Evolutionary conservation across 768 basidiomycete genomes (phyloP).

Genomic region (Termitomyces sp.): DNA sequence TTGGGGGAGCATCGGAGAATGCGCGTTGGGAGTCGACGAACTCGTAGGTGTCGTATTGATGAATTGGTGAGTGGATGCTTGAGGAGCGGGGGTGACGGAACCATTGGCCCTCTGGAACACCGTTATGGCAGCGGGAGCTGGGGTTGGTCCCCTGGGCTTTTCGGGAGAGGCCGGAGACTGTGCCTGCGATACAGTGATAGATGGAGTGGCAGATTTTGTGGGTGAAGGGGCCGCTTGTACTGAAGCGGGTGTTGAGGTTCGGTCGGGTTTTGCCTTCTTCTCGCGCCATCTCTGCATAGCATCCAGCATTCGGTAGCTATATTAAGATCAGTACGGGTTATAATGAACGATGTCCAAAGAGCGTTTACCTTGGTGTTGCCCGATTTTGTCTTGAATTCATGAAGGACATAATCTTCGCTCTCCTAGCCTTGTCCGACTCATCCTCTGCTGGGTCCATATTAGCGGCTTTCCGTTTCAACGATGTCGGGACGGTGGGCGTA

Average conservation of each 20-base stretch:
- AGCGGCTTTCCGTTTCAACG: constrained; percentile 73
- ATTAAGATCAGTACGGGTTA: not conserved
- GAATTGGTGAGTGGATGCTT: constrained; percentile 25
- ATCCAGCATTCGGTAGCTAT: constrained; percentile 58
- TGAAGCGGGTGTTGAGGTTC: constrained; percentile 14
- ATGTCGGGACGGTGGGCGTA: constrained; percentile 63
- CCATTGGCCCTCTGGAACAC: constrained; percentile 23
- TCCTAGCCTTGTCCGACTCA: constrained; percentile 66
- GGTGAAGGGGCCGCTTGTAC: constrained; percentile 17
- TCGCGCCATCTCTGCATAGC: constrained; percentile 27
- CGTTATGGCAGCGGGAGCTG: constrained; percentile 20
- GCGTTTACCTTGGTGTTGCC: constrained; percentile 43
- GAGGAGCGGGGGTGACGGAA: constrained; percentile 28
- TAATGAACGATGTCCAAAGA: constrained; percentile 1
- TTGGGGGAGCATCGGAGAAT: constrained; percentile 30
- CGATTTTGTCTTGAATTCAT: constrained; percentile 60
- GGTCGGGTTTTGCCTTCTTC: constrained; percentile 20
- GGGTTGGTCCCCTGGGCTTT: constrained; percentile 21
- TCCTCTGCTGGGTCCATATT: constrained; percentile 70
- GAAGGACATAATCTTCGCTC: constrained; percentile 71
- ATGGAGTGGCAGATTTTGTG: constrained; percentile 23
- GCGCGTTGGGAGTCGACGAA: constrained; percentile 18
- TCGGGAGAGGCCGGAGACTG: constrained; percentile 25
- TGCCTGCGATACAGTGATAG: constrained; percentile 22
- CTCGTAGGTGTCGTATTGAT: constrained; percentile 27